phyloP scores from a whole-genome alignment of 2,329 filamentous ascomycete genomes.

The Calcarisporium arbuscula region DNA sequence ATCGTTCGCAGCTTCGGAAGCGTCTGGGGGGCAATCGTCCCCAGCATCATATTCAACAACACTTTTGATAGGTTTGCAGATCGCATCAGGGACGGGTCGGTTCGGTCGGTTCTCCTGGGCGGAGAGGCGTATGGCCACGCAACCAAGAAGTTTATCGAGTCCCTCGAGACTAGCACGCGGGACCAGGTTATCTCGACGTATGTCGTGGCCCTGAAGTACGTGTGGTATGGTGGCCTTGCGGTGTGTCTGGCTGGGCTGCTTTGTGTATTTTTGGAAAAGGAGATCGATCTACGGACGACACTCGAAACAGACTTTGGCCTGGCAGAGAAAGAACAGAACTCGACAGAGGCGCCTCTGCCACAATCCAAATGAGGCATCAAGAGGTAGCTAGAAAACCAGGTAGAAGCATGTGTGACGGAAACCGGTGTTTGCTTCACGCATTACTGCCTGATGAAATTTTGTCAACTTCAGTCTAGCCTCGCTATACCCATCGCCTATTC shows the following conservation, averaged over 20 bases:
- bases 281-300: conserved; percentile 5
- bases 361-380: no score
- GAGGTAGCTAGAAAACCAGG: no score
- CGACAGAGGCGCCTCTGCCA: no score
- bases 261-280: conserved; percentile 2
- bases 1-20: conserved; percentile 3
- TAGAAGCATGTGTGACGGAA: no score
- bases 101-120: conserved; percentile 8
- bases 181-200: conserved; percentile 1
- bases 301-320: no score
- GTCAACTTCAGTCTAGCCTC: no score
- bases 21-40: conserved; percentile 4
- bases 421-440: no score
- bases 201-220: conserved; percentile 1
- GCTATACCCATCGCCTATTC: no score
- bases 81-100: conserved; percentile 8
- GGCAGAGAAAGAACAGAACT: no score
- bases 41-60: conserved; percentile 6
- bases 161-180: not conserved
- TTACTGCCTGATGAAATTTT: no score
- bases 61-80: conserved; percentile 7
- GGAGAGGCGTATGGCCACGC: conserved; percentile 25
- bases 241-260: conserved; percentile 1
- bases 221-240: conserved; percentile 4
- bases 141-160: conserved; percentile 31